Evolutionary conservation across 495 filamentous ascomycete genomes (phyloP).

Genomic region (Trichodelitschia bisporula): DNA sequence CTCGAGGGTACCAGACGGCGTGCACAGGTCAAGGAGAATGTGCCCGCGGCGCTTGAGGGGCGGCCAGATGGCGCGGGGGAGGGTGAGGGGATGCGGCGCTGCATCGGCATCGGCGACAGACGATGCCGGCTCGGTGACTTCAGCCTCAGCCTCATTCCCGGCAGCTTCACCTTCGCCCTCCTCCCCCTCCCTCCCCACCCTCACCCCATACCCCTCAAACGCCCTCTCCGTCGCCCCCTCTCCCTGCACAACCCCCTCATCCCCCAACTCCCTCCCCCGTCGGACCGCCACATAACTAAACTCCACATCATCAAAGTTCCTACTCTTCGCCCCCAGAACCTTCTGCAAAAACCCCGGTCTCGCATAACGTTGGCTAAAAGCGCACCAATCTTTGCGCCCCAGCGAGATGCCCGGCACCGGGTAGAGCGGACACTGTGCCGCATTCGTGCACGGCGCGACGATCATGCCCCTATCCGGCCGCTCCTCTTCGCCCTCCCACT

Average conservation of each 20-base stretch:
- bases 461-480: conserved; percentile 43
- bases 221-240: conserved; percentile 15
- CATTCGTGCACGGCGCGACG: conserved; percentile 87
- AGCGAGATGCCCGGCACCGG: conserved; percentile 33
- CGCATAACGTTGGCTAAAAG: conserved; percentile 72
- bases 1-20: conserved; percentile 63
- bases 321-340: conserved; percentile 30
- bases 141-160: conserved; percentile 19
- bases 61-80: conserved; percentile 54
- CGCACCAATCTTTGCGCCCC: conserved; percentile 72
- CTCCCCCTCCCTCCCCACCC: conserved; percentile 14
- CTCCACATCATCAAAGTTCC: conserved; percentile 69
- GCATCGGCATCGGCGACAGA: background rate
- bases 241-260: conserved; percentile 14
- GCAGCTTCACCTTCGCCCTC: conserved; percentile 10
- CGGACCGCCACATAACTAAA: conserved; percentile 82
- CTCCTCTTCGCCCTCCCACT: conserved; percentile 29
- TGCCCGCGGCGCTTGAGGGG: conserved; percentile 75
- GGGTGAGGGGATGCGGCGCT: conserved; percentile 28
- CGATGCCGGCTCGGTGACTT: conserved; percentile 16
- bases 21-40: conserved; percentile 77
- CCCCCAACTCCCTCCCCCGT: conserved; percentile 28
- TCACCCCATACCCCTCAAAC: conserved; percentile 15
- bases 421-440: conserved; percentile 75
- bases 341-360: conserved; percentile 62